phyloP scores from a whole-genome alignment of 2,329 filamentous ascomycete species.

The Fusarium buharicum region DNA sequence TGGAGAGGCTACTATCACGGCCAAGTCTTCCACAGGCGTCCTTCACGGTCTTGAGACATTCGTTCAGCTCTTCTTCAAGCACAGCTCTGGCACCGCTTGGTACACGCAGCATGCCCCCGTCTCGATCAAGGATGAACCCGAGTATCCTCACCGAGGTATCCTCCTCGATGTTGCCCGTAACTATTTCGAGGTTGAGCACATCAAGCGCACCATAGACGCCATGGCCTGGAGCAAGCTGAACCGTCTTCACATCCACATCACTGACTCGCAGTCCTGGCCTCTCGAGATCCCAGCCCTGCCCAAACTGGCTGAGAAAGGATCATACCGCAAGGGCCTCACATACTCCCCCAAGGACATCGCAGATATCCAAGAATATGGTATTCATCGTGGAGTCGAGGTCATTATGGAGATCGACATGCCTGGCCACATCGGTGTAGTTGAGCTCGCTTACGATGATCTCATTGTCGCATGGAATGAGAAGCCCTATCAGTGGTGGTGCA shows the following conservation, averaged over 20 bases:
- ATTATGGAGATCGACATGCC: slow-evolving; percentile 73
- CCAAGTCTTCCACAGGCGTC: slow-evolving; percentile 74
- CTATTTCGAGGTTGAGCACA: slow-evolving; percentile 73
- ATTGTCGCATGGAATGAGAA: slow-evolving; percentile 65
- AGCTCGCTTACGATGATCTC: slow-evolving; percentile 61
- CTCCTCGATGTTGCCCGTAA: slow-evolving; percentile 82
- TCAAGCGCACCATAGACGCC: slow-evolving; percentile 80
- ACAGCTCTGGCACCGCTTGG: slow-evolving; percentile 65
- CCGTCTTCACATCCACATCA: slow-evolving; percentile 81
- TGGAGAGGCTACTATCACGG: slow-evolving; percentile 71
- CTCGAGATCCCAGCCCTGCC: slow-evolving; percentile 80
- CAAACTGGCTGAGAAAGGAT: slow-evolving; percentile 75
- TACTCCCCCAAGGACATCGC: slow-evolving; percentile 75
- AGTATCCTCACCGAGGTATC: slow-evolving; percentile 80
- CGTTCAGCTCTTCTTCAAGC: slow-evolving; percentile 80
- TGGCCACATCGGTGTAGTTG: slow-evolving; percentile 66
- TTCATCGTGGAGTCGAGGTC: slow-evolving; percentile 66
- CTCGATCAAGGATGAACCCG: slow-evolving; percentile 75
- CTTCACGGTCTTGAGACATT: slow-evolving; percentile 80
- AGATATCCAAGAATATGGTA: slow-evolving; percentile 77
- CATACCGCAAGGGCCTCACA: slow-evolving; percentile 73
- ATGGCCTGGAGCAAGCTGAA: slow-evolving; percentile 85
- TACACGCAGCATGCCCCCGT: slow-evolving; percentile 81
- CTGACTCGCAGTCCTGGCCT: slow-evolving; percentile 87
- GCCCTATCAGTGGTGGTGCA: slow-evolving; percentile 69